A percentile compares a stretch with the other conserved stretches of the same genome.
These are phyloP conservation scores for Incumbomyces lentus DNA, from an alignment of 2,329 filamentous ascomycete species.

Conservation along the genomic window DNA sequence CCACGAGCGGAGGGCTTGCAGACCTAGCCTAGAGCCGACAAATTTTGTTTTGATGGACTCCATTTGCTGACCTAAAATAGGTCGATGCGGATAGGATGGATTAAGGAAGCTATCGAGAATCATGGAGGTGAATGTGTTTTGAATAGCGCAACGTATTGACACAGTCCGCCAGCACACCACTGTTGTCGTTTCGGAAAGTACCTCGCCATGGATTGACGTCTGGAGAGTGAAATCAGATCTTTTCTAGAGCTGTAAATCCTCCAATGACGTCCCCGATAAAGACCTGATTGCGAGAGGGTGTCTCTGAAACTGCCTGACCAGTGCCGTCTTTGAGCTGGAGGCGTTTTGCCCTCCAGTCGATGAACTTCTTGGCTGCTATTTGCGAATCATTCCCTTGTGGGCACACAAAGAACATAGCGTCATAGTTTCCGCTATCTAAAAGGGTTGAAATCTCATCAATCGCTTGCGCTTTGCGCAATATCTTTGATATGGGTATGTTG, in stretches of 20 bases:
- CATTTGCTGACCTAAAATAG: no score
- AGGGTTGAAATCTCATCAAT: slow-evolving; percentile 10
- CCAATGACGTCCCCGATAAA: slow-evolving; percentile 19
- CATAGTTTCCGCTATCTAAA: not conserved
- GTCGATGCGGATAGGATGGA: no score
- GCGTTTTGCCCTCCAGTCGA: slow-evolving; percentile 20
- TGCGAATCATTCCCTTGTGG: slow-evolving; percentile 42
- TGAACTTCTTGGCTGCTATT: slow-evolving; percentile 32
- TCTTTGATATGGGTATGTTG: slow-evolving; percentile 42
- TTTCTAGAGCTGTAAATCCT: slow-evolving; percentile 16
- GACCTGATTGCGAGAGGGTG: not conserved
- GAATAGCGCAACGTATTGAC: not conserved
- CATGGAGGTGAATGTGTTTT: not conserved
- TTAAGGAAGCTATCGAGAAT: no score
- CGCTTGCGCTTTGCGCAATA: slow-evolving; percentile 23
- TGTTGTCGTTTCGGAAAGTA: not conserved
- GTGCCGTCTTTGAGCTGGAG: not conserved
- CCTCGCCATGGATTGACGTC: not conserved
- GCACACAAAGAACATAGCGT: slow-evolving; percentile 36
- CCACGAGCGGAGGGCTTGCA: no score
- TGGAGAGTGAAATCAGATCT: not conserved
- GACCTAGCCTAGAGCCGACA: no score
- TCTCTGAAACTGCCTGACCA: not conserved
- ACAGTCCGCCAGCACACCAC: not conserved
- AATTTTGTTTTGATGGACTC: no score